Percentiles rank a stretch among this genome's conserved stretches.
Evolutionary conservation across 805 yeast genomes (phyloP).

Genomic region (Candida pseudofarinosa): DNA sequence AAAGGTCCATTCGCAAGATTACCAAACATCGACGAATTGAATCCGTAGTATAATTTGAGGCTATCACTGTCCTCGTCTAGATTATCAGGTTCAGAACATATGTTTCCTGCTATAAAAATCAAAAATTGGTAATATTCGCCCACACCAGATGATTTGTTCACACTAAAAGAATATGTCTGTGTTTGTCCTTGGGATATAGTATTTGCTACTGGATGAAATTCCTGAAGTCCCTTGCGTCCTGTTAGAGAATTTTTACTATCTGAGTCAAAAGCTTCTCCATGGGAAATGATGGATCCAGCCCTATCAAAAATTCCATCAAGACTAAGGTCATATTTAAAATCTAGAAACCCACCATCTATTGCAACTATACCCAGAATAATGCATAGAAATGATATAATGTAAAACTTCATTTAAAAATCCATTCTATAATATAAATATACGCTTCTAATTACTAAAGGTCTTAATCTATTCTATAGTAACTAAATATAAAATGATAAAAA

Average conservation of each 20-base stretch:
- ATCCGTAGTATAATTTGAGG: constrained; percentile 36
- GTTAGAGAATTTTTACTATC: background rate
- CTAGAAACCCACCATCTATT: constrained; percentile 2
- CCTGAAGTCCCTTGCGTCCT: constrained; percentile 26
- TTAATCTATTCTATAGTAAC: background rate
- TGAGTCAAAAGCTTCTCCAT: background rate
- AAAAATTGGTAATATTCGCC: constrained; percentile 45
- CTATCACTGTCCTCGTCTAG: constrained; percentile 19
- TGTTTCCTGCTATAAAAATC: constrained; percentile 49
- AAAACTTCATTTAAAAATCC: constrained; percentile 5
- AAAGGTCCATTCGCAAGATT: constrained; percentile 25
- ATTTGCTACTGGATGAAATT: constrained; percentile 33
- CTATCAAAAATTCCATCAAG: constrained; percentile 1
- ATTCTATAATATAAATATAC: background rate
- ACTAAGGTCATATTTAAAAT: constrained; percentile 9
- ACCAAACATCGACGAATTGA: constrained; percentile 30
- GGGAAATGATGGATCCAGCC: background rate
- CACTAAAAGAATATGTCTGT: constrained; percentile 40
- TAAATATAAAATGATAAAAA: background rate
- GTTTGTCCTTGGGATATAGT: constrained; percentile 33
- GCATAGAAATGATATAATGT: constrained; percentile 1
- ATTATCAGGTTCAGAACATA: constrained; percentile 37
- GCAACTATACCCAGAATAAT: background rate
- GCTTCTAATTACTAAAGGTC: background rate
- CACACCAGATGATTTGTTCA: constrained; percentile 42